Conservation (phyloP, 768 basidiomycete genomes). For the Amyloporia xantha region DNA sequence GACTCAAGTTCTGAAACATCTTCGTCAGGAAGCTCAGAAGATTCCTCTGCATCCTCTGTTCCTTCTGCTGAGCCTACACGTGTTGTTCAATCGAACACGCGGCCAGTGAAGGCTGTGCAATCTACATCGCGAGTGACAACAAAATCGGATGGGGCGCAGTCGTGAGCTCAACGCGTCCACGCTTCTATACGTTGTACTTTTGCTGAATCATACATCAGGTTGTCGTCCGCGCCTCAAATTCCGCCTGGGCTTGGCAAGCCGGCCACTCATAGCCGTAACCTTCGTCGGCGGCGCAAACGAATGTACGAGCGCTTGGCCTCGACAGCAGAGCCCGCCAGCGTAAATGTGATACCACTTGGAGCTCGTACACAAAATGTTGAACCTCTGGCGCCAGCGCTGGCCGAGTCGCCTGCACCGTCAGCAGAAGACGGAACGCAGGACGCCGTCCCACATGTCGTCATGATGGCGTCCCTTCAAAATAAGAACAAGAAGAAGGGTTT, state of each 20-base stretch:
- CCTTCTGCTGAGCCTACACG: constrained; percentile 17
- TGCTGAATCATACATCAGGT: too few species aligned
- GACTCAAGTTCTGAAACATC: constrained; percentile 18
- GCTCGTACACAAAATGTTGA: constrained; percentile 4
- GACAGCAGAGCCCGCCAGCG: constrained; percentile 24
- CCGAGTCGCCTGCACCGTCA: neutral
- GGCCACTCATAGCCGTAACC: constrained; percentile 49
- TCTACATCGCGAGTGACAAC: too few species aligned
- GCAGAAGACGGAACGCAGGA: neutral
- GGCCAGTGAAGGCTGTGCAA: too few species aligned
- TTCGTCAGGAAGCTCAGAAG: constrained; percentile 22
- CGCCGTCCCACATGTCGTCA: constrained; percentile 24
- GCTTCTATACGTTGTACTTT: too few species aligned
- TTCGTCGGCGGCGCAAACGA: constrained; percentile 46
- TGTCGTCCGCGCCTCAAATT: constrained; percentile 20
- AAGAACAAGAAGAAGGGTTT: constrained; percentile 74
- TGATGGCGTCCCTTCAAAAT: constrained; percentile 53
- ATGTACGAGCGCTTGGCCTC: constrained; percentile 23
- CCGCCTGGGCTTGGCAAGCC: constrained; percentile 59
- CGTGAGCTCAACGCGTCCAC: neutral
- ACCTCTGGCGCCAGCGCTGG: neutral
- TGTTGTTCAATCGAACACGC: constrained; percentile 17
- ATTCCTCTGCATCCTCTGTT: constrained; percentile 19
- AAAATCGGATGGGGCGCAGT: neutral
- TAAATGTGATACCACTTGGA: constrained; percentile 43